Percentiles rank a stretch among this genome's conserved stretches.
Conservation (phyloP, 1,284 basidiomycete genomes). For the Caloboletus firmus region DNA sequence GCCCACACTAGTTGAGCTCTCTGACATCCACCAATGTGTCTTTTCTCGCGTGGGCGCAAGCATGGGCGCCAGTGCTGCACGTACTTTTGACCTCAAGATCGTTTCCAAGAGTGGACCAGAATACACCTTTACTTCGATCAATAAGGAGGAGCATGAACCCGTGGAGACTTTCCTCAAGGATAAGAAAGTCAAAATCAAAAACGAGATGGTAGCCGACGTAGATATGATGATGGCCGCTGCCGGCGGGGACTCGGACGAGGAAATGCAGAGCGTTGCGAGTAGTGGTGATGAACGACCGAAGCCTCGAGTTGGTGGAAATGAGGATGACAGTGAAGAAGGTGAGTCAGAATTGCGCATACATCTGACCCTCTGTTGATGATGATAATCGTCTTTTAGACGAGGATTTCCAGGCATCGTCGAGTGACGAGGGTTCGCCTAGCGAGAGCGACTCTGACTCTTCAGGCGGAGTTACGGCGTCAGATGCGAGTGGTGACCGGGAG, state of each 20-base stretch:
- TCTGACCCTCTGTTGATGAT: conserved; percentile 11
- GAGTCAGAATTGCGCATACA: conserved; percentile 32
- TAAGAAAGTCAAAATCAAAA: conserved; percentile 94
- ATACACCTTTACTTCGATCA: conserved; percentile 89
- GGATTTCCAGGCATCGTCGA: conserved; percentile 85
- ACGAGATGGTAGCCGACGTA: conserved; percentile 91
- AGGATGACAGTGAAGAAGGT: conserved; percentile 85
- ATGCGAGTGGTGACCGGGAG: conserved; percentile 72
- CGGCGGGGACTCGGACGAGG: conserved; percentile 78
- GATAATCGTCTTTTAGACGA: conserved; percentile 52
- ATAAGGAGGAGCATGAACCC: conserved; percentile 92
- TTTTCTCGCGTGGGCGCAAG: conserved; percentile 96
- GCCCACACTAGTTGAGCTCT: conserved; percentile 88
- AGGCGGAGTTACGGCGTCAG: conserved; percentile 67
- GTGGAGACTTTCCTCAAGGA: conserved; percentile 85
- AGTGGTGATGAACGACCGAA: conserved; percentile 64
- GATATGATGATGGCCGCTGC: conserved; percentile 70
- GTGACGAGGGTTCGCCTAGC: conserved; percentile 82
- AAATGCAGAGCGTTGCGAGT: conserved; percentile 78
- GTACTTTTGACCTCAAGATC: conserved; percentile 95
- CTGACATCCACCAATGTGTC: conserved; percentile 87
- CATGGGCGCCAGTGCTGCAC: conserved; percentile 77
- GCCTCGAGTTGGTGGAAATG: conserved; percentile 52
- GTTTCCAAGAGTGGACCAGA: conserved; percentile 81
- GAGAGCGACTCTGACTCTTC: conserved; percentile 71